Base-by-base conservation (phyloP, 1,284 basidiomycete species). In the Leccinum subrobustum region DNA sequence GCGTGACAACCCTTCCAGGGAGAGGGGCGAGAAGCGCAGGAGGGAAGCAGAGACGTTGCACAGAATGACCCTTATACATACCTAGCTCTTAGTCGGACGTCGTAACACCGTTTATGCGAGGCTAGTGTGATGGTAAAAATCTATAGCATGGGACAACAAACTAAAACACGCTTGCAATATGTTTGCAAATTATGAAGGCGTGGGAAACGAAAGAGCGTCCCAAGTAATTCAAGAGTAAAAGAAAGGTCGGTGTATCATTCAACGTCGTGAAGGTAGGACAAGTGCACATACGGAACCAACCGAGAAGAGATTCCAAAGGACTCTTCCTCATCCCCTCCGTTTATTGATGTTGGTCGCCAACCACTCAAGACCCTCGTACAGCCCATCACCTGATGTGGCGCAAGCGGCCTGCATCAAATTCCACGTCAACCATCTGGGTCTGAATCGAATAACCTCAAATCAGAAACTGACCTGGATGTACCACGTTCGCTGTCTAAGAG, bases 311-410 rank as follows among this genome's bases (percentile, higher is more conserved):
- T 72, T 72, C 65, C 65, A 68, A 64, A 63, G 20, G 9, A 27
- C 25, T 51, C 60, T 59, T 61, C 67, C 65, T 85, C 84, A 91
- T 78, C 82, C 33, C 82, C 90, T 87, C 75, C 89, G 85, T 81
- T 92, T 92, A 54, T 71, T 73, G 80, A 94, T 90, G 84, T 95
- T 95, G 68, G 86, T 85, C 73, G 89, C 92, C 83, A 95, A 80
- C 94, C 94, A 96, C 81, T 97, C 95, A 68, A 97, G 84, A 80
- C 96, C 96, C 82, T 99, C 97, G 79, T 99, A 99, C 65, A 99
- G 85, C 83, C 96, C 96, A 77, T 99, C 97, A 74, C 97, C 97
- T 72, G 93, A 96, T 58, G 97, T 99, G 62, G 97, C 97, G 77
- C 97, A 99, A 54, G 97, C 96, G 68, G 97, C 95, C 91, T 93